phyloP scores from a whole-genome alignment of 129 eudicot species.

The Pseudognaphalium luteoalbum region DNA sequence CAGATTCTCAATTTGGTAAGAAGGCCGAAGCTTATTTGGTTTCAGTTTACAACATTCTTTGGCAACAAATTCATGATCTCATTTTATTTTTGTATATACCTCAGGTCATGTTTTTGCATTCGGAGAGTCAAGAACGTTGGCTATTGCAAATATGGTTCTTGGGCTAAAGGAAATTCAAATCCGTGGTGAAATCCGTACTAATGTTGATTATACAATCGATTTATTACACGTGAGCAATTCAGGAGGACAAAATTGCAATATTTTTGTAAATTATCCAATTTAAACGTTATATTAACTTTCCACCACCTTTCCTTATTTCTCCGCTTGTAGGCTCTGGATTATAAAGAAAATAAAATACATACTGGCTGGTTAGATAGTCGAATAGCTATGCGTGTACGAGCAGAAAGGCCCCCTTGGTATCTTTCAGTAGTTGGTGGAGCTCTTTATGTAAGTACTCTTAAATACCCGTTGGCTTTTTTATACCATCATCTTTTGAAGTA shows the following conservation, averaged over 20 bases:
- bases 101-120: slow-evolving; percentile 96
- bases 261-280: neutral
- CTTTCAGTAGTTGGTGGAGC: slow-evolving; percentile 98
- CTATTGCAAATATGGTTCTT: slow-evolving; percentile 99
- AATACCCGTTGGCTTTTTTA: neutral
- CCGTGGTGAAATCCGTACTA: slow-evolving; percentile 96
- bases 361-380: slow-evolving; percentile 99
- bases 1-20: slow-evolving; percentile 99
- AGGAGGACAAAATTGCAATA: neutral
- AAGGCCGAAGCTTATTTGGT: slow-evolving; percentile 22
- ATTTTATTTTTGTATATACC: neutral
- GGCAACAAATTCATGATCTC: neutral
- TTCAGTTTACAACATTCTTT: slow-evolving; percentile 3
- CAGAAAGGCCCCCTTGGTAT: slow-evolving; percentile 99
- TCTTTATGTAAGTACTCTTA: slow-evolving; percentile 64
- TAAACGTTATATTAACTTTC: neutral
- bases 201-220: slow-evolving; percentile 98
- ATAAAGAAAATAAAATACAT: slow-evolving; percentile 91
- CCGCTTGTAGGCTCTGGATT: slow-evolving; percentile 76
- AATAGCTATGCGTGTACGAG: slow-evolving; percentile 98
- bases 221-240: slow-evolving; percentile 72
- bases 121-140: slow-evolving; percentile 92
- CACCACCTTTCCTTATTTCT: neutral
- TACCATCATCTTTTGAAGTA: slow-evolving; percentile 6
- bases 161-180: slow-evolving; percentile 97